Base-by-base conservation (phyloP, 306 rosid species). In the Vicia sativa region DNA sequence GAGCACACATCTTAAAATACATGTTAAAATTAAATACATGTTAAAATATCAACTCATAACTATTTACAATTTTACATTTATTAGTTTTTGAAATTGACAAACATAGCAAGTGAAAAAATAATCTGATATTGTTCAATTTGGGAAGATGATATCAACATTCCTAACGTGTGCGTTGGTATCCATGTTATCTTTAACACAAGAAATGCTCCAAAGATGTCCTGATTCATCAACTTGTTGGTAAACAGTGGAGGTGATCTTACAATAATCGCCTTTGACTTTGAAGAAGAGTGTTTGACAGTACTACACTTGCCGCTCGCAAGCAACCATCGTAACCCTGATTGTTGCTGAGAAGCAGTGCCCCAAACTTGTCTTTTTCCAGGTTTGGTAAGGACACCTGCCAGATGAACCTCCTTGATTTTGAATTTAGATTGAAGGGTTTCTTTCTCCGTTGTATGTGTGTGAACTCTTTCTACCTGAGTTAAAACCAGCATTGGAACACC, bases 201-300 rank as follows among this genome's bases (percentile, higher is more conserved):
- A 84, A 72, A 91, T 70, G 87, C 91, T 91, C 93, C 97, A 91
- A 15, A 41, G 29, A 77, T 72, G 62, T 88, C 87, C 43, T 66
- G 78, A 11, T 23, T 62, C 62, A 48, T 74, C 64, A 58, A n/a
- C 74, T 77, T 79, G 18, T 79, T 60, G 57, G 77, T 50, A 54
- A 64, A 67, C 39, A 16, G 34, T 0, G 83, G 58, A 3, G 84
- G 71, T 49, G 81, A 69, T 62, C 55, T 75, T 58, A 84, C 83
- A 6, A 87, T 68, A 38, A 55, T 55, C 19, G 80, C 82, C 29
- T 48, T 84, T 2, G 86, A 79, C 60, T 80, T 81, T 2, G 91
- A 83, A 67, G 70, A 44, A 53, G 87, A 81, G 62, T 65, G 78
- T 62, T 82, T 73, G 60, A 6, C 70, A 67, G 73, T 65, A 68